Base-by-base conservation (phyloP, 163 green algal species). In the Chloromonas sp. region DNA sequence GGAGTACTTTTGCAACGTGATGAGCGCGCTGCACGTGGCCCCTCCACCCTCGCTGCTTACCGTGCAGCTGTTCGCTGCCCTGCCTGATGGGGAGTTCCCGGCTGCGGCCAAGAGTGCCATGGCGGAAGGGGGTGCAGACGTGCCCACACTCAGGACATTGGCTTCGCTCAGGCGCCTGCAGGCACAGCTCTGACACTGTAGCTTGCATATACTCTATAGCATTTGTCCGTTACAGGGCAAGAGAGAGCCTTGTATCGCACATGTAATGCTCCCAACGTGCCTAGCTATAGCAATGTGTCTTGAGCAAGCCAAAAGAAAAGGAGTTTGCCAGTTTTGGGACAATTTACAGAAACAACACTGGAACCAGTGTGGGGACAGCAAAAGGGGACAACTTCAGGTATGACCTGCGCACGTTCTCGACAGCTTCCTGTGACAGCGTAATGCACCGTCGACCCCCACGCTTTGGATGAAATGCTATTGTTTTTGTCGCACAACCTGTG, bases 1-100 rank as follows among this genome's bases (percentile, higher is more conserved):
- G 61, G 96, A 99, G 87, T 99, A 99, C 93, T 96, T 99, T 61
- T 93, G 88, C 87, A 98, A 98, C 85, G 93, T 99, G 84, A 91
- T 98, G 82, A 85, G 87, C 14, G 96, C 96, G 14, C 91, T 99
- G 62, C 94, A 94, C 5, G 91, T 98, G 15, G 85, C 87, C 14
- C 86, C 94, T 15, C 92, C 94, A 1, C 79, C 92, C 1, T 78
- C 79, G 2, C 90, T 98, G 60, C 87, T 89, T 0, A 95, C 92
- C 70, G 92, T 93, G 89, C 92, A 95, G 87, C 89, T 92, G 70
- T 88, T 88, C 60, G 85, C 81, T n/a, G 71, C 8, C 14, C 78
- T 85, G 81, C 66, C 11, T 14, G 61, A 77, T 36, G 70, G 3
- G 61, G 61, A 71, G 0, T 15, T 60, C n/a, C 13, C 2, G 11